Evolutionary conservation across 305 asterid genomes (phyloP).

Genomic region (Ruellia speciosa): DNA sequence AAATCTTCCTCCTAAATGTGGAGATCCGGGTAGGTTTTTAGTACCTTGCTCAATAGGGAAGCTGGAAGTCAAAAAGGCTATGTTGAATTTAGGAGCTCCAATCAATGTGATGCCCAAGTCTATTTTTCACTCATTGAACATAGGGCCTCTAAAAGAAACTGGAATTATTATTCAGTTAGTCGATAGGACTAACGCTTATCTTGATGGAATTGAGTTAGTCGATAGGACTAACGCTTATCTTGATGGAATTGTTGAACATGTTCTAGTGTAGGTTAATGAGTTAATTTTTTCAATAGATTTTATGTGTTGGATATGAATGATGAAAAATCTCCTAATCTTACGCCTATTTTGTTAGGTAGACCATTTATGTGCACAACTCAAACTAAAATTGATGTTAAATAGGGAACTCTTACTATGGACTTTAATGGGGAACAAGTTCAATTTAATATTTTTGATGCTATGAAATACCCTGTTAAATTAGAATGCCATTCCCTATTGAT

Average conservation of each 20-base stretch:
- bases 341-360: background rate
- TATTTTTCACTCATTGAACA: background rate
- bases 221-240: background rate
- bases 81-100: background rate
- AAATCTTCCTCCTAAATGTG: background rate
- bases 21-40: background rate
- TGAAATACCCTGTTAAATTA: too few species aligned
- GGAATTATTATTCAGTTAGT: background rate
- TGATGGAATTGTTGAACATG: background rate
- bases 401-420: background rate
- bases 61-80: background rate
- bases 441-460: background rate
- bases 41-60: background rate
- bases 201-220: background rate
- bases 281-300: background rate
- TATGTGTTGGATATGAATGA: background rate
- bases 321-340: background rate
- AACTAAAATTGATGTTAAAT: background rate
- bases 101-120: conserved; percentile 4
- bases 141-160: background rate
- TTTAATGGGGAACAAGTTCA: background rate
- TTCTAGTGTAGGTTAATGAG: background rate
- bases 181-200: background rate
- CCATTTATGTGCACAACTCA: background rate
- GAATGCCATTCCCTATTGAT: too few species aligned